Conservation (phyloP, 2,329 filamentous ascomycete species). For the Cercospora sp. region DNA sequence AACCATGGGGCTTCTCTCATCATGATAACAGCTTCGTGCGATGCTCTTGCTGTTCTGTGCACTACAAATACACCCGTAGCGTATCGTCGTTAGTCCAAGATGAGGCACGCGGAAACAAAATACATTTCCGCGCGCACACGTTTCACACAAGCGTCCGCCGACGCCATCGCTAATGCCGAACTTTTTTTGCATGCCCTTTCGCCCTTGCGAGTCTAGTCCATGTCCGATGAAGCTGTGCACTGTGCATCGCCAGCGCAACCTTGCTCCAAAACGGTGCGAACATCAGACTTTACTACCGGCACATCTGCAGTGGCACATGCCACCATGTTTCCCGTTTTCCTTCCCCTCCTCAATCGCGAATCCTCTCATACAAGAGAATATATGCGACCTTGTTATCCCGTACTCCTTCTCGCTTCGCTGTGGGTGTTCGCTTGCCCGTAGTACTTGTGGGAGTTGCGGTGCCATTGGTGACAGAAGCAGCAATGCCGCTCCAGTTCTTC, state of each 20-base stretch:
- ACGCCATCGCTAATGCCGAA: constrained; percentile 17
- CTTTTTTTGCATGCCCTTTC: constrained; percentile 5
- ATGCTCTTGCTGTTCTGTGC: constrained; percentile 6
- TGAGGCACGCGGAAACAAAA: neutral
- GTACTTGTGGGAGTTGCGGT: constrained; percentile 53
- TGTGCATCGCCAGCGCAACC: neutral
- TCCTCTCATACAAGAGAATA: constrained; percentile 82
- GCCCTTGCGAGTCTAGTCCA: neutral
- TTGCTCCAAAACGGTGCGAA: neutral
- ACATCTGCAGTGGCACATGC: neutral
- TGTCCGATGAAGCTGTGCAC: neutral
- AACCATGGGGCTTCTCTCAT: neutral
- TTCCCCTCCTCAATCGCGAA: constrained; percentile 13
- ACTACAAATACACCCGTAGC: constrained; percentile 22
- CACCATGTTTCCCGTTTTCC: neutral
- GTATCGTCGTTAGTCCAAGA: constrained; percentile 18
- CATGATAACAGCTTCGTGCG: neutral
- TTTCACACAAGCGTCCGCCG: constrained; percentile 10
- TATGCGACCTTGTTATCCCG: constrained; percentile 98
- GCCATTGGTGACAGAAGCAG: constrained; percentile 55
- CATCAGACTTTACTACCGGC: neutral
- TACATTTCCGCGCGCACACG: neutral
- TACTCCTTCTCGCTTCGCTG: constrained; percentile 50
- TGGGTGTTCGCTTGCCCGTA: constrained; percentile 56
- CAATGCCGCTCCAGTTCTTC: constrained; percentile 61